Percentiles rank a stretch among this genome's conserved stretches.
Conservation (phyloP, 352 stramenopile genomes). For the Globisporangium camurandrum region DNA sequence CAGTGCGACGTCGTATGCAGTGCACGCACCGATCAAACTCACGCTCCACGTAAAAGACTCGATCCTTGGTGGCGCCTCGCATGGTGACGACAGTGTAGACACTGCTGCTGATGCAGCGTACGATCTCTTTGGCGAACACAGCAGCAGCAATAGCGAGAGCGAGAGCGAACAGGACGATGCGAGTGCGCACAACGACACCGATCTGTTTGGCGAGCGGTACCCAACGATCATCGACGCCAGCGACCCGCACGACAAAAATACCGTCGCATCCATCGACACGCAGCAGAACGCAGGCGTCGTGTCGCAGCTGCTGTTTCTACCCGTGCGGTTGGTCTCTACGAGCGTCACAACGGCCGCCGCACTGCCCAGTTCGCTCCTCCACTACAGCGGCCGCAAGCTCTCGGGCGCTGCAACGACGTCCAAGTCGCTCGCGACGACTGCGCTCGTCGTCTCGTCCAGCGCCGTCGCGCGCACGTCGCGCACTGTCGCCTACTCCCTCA, state of each 20-base stretch:
- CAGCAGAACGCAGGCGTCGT: constrained; percentile 18
- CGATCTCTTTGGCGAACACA: constrained; percentile 48
- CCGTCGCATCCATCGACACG: not conserved
- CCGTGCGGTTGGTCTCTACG: constrained; percentile 47
- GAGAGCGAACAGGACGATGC: not conserved
- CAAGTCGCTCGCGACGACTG: constrained; percentile 48
- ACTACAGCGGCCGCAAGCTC: constrained; percentile 53
- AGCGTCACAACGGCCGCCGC: constrained; percentile 47
- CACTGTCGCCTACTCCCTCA: constrained; percentile 42
- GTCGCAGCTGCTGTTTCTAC: constrained; percentile 51
- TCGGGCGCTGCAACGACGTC: constrained; percentile 48
- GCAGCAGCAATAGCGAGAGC: constrained; percentile 15
- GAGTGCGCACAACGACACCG: not conserved
- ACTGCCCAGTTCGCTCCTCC: constrained; percentile 36
- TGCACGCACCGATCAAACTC: constrained; percentile 49
- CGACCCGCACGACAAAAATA: not conserved
- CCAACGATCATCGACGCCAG: constrained; percentile 6
- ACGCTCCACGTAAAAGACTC: constrained; percentile 41
- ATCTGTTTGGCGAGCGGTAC: constrained; percentile 9
- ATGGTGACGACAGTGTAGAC: not conserved
- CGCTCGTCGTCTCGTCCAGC: constrained; percentile 40
- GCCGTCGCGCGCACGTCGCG: constrained; percentile 44
- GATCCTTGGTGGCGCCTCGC: constrained; percentile 10
- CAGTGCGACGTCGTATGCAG: constrained; percentile 45
- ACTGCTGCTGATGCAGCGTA: constrained; percentile 8